phyloP scores from a whole-genome alignment of 257 asterid genomes.

The Solanum tarapatanum region DNA sequence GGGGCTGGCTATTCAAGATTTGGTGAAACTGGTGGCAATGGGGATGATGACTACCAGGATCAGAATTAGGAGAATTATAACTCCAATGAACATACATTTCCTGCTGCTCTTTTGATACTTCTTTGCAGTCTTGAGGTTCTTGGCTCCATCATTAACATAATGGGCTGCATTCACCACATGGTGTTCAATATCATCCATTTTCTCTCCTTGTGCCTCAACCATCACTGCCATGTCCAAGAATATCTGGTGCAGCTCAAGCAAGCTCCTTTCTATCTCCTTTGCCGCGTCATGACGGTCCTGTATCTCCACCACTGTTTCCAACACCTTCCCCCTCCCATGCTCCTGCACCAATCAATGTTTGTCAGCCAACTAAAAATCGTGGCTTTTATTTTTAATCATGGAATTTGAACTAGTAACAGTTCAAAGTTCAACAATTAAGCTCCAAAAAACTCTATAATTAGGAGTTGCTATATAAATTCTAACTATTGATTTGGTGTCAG shows the following conservation, averaged over 20 bases:
- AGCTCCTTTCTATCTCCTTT: slow-evolving; percentile 80
- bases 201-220: slow-evolving; percentile 92
- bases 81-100: slow-evolving; percentile 61
- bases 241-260: slow-evolving; percentile 86
- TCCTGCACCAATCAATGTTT: slow-evolving; percentile 26
- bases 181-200: slow-evolving; percentile 82
- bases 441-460: not conserved
- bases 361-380: not conserved
- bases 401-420: not conserved
- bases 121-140: slow-evolving; percentile 65
- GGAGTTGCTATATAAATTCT: not conserved
- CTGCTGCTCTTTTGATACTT: slow-evolving; percentile 70
- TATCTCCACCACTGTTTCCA: slow-evolving; percentile 83
- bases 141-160: slow-evolving; percentile 56
- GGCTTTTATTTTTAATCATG: not conserved
- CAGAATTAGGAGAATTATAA: slow-evolving; percentile 46
- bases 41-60: slow-evolving; percentile 59
- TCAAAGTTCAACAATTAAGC: not conserved
- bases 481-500: not conserved
- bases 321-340: slow-evolving; percentile 77
- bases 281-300: slow-evolving; percentile 68
- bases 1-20: slow-evolving; percentile 22
- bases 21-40: slow-evolving; percentile 50
- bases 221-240: slow-evolving; percentile 92
- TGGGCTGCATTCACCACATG: slow-evolving; percentile 70